Evolutionary conservation across 2,329 filamentous ascomycete species (phyloP).

Genomic region (Cephalotrichum gorgonifer): DNA sequence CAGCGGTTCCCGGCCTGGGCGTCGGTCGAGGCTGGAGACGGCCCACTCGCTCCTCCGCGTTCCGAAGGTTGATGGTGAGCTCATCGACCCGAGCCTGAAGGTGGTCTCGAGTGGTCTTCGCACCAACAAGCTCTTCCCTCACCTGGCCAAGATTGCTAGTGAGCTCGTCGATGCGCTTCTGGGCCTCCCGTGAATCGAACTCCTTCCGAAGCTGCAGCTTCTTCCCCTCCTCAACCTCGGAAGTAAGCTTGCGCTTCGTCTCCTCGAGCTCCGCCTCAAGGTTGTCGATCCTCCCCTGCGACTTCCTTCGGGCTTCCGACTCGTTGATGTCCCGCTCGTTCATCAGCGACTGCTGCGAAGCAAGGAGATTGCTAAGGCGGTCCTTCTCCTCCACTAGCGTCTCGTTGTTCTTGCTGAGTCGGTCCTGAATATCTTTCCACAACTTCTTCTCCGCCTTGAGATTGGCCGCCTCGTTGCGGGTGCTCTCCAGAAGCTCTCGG

Average conservation of each 20-base stretch:
- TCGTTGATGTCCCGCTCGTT: constrained; percentile 87
- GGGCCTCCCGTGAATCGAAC: constrained; percentile 77
- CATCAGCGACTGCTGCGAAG: constrained; percentile 76
- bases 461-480: constrained; percentile 85
- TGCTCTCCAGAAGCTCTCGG: constrained; percentile 69
- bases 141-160: constrained; percentile 67
- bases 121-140: constrained; percentile 76
- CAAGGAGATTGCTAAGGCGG: constrained; percentile 71
- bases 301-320: constrained; percentile 67
- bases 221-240: constrained; percentile 76
- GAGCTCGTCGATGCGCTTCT: constrained; percentile 88
- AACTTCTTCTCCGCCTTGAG: constrained; percentile 90
- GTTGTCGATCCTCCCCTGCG: constrained; percentile 67
- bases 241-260: constrained; percentile 72
- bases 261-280: constrained; percentile 70
- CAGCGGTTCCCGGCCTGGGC: constrained; percentile 36
- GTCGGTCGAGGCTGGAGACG: constrained; percentile 73
- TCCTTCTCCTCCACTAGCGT: constrained; percentile 72
- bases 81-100: constrained; percentile 84
- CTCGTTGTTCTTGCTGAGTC: constrained; percentile 82
- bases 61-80: constrained; percentile 75
- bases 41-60: constrained; percentile 77
- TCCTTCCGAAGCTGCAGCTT: constrained; percentile 77
- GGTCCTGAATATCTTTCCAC: constrained; percentile 86
- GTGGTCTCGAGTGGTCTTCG: constrained; percentile 82